Conservation (phyloP, 192 early-diverging fungal genomes). For the Umbelopsis sp. region DNA sequence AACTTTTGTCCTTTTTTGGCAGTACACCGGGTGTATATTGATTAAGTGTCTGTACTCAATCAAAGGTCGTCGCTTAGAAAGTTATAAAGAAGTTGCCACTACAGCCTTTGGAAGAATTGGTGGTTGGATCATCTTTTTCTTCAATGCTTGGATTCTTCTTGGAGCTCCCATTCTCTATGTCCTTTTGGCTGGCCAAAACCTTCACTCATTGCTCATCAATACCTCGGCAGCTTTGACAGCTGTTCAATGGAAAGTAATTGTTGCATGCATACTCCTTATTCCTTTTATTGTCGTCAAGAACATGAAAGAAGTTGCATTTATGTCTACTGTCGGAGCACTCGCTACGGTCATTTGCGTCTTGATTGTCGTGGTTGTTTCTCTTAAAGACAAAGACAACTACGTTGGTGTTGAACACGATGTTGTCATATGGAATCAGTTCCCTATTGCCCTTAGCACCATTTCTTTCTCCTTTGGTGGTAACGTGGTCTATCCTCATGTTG, state of each 20-base stretch:
- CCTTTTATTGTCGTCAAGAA: constrained; percentile 67
- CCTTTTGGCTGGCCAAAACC: constrained; percentile 64
- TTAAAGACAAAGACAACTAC: constrained; percentile 49
- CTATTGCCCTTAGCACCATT: constrained; percentile 63
- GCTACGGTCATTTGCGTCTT: constrained; percentile 62
- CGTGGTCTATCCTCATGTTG: constrained; percentile 71
- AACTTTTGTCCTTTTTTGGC: neutral
- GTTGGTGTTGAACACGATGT: constrained; percentile 37
- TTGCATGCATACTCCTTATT: constrained; percentile 51
- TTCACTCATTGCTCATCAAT: constrained; percentile 51
- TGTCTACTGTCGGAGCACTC: constrained; percentile 61
- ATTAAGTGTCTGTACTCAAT: constrained; percentile 33
- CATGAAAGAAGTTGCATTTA: constrained; percentile 67
- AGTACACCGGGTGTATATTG: constrained; percentile 40
- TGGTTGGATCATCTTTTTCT: constrained; percentile 51
- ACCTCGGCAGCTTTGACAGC: constrained; percentile 42
- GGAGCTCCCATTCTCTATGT: constrained; percentile 61
- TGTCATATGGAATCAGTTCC: constrained; percentile 54
- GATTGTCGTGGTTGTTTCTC: constrained; percentile 54
- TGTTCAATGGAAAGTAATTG: constrained; percentile 60
- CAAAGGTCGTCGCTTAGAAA: constrained; percentile 25
- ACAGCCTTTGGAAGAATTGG: constrained; percentile 50
- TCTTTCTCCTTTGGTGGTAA: constrained; percentile 72
- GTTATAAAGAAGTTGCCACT: constrained; percentile 42
- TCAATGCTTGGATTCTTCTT: constrained; percentile 51